Percentiles rank a stretch among this genome's conserved stretches.
phyloP scores from a whole-genome alignment of 192 early-diverging fungal species.

The Allomyces macrogynus region DNA sequence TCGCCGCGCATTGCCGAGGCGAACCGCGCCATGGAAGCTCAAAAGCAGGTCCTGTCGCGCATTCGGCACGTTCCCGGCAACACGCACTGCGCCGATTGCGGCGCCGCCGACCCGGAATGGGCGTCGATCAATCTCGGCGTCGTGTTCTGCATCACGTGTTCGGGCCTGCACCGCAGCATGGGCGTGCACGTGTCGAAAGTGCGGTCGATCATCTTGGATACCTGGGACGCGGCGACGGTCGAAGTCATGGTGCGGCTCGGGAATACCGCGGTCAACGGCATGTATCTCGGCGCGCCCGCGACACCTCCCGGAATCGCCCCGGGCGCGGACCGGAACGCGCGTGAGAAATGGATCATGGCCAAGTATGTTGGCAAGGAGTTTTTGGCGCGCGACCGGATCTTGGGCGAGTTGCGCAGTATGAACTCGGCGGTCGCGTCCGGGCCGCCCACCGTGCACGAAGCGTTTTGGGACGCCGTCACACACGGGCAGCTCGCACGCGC shows the following conservation, averaged over 20 bases:
- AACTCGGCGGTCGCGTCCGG: conserved; percentile 6
- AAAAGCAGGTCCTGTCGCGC: neutral
- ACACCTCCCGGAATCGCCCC: neutral
- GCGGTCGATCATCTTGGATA: conserved; percentile 59
- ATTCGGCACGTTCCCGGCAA: conserved; percentile 15
- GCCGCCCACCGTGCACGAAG: conserved; percentile 12
- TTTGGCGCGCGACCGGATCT: conserved; percentile 13
- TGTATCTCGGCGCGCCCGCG: conserved; percentile 14
- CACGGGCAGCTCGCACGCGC: conserved; percentile 33
- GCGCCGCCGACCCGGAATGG: conserved; percentile 50
- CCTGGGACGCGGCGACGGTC: conserved; percentile 56
- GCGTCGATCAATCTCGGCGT: conserved; percentile 62
- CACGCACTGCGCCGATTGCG: conserved; percentile 35
- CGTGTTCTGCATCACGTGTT: conserved; percentile 71
- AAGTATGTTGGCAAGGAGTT: conserved; percentile 47
- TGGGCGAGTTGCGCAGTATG: conserved; percentile 8
- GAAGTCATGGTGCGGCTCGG: conserved; percentile 60
- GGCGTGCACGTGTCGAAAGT: conserved; percentile 78
- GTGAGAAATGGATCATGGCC: conserved; percentile 34
- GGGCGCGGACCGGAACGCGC: conserved; percentile 9
- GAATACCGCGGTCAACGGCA: conserved; percentile 49
- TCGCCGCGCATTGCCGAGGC: conserved; percentile 5
- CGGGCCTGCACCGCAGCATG: conserved; percentile 75
- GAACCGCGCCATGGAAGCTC: conserved; percentile 7
- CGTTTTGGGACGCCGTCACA: conserved; percentile 36